A percentile compares a stretch with the other conserved stretches of the same genome.
Evolutionary conservation across 352 stramenopile species (phyloP).

Genomic region (Globisporangium barbulae): DNA sequence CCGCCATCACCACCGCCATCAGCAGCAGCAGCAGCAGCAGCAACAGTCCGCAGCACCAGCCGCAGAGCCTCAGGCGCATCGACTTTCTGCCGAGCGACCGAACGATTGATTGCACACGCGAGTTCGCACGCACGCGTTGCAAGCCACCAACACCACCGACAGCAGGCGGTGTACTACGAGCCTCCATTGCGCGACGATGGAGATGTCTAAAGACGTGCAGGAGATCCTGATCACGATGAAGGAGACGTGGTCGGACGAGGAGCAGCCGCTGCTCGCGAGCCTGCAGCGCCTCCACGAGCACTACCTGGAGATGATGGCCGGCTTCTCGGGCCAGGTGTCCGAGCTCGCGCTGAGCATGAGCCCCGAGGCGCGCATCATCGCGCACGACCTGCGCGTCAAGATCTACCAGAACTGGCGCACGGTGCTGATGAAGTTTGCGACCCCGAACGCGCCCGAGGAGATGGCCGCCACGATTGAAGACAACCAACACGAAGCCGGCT

Average conservation of each 20-base stretch:
- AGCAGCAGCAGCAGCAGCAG: background rate
- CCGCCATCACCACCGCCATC: background rate
- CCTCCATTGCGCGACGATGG: slow-evolving; percentile 34
- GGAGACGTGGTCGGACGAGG: slow-evolving; percentile 60
- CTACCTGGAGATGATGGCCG: slow-evolving; percentile 71
- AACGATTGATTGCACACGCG: background rate
- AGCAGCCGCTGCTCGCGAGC: slow-evolving; percentile 60
- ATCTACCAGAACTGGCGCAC: slow-evolving; percentile 86
- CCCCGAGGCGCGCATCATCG: slow-evolving; percentile 68
- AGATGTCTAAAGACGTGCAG: slow-evolving; percentile 77
- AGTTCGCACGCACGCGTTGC: background rate
- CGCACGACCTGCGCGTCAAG: slow-evolving; percentile 66
- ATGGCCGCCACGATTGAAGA: slow-evolving; percentile 34
- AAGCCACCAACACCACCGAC: background rate
- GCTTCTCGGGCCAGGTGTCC: slow-evolving; percentile 53
- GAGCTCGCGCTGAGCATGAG: slow-evolving; percentile 64
- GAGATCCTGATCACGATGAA: slow-evolving; percentile 83
- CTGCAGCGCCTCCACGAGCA: slow-evolving; percentile 65
- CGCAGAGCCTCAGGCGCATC: background rate
- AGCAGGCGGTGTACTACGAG: background rate
- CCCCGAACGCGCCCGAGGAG: slow-evolving; percentile 46
- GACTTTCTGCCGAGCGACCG: background rate
- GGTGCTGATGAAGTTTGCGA: slow-evolving; percentile 67
- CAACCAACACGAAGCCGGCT: slow-evolving; percentile 28
- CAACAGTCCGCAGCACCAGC: background rate